phyloP scores from a whole-genome alignment of 805 yeast species.

The Candida schatavii region DNA sequence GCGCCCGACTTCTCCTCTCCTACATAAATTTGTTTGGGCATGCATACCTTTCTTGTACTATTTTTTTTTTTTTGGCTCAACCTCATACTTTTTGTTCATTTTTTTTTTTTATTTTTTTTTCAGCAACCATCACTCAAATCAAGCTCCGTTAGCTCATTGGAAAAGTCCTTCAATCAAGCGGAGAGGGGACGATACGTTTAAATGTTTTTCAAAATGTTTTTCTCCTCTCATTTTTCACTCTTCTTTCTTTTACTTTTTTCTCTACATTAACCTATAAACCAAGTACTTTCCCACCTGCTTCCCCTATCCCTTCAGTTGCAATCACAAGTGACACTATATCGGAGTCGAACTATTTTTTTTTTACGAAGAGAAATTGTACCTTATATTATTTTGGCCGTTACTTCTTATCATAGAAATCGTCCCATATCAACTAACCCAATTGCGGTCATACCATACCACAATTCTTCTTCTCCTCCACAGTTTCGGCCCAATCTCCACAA shows the following conservation, averaged over 20 bases:
- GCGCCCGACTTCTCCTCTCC: neutral
- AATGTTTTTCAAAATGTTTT: neutral
- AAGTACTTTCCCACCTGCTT: no score
- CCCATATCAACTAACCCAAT: no score
- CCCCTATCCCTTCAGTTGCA: no score
- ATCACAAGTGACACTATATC: no score
- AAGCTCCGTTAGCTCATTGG: neutral
- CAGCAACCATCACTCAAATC: neutral
- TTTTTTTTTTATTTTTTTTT: neutral
- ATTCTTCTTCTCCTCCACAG: no score
- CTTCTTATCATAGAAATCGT: no score
- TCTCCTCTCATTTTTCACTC: neutral
- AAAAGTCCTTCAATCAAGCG: neutral
- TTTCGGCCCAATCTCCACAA: no score
- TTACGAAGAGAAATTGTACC: no score
- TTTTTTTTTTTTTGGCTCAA: neutral
- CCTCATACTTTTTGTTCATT: neutral
- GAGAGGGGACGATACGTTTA: neutral
- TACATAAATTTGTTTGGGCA: conserved; percentile 1
- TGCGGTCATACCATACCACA: no score
- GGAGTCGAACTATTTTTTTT: no score
- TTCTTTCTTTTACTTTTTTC: neutral
- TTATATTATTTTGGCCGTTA: no score
- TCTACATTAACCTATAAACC: neutral
- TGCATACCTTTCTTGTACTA: no score